These are phyloP conservation scores for Boletus smithii DNA, from an alignment of 1,284 basidiomycete genomes.

Conservation along the genomic window DNA sequence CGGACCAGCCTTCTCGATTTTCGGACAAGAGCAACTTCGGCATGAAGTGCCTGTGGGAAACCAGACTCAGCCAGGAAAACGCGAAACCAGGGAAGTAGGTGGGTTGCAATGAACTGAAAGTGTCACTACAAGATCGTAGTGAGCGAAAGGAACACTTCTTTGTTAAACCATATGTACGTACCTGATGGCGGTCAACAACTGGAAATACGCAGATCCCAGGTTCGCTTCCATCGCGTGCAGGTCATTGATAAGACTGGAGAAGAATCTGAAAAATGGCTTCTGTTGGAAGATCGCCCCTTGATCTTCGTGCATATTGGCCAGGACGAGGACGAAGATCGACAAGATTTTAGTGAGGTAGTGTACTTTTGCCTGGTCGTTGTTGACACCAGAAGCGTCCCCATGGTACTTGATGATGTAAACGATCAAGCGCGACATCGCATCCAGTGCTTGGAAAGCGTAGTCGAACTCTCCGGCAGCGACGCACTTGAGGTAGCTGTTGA, in stretches of 20 bases:
- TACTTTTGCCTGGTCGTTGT: slow-evolving; percentile 92
- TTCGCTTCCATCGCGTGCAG: slow-evolving; percentile 80
- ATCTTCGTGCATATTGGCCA: slow-evolving; percentile 95
- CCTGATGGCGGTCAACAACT: slow-evolving; percentile 87
- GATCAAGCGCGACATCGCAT: slow-evolving; percentile 93
- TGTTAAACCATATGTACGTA: slow-evolving; percentile 31
- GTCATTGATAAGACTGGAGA: slow-evolving; percentile 94
- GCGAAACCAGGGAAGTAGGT: slow-evolving; percentile 97
- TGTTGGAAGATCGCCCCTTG: slow-evolving; percentile 90
- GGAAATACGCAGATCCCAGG: slow-evolving; percentile 85
- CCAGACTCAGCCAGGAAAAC: slow-evolving; percentile 96
- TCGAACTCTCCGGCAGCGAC: slow-evolving; percentile 75
- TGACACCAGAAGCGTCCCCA: slow-evolving; percentile 83
- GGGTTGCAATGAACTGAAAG: slow-evolving; percentile 94
- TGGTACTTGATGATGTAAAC: slow-evolving; percentile 99
- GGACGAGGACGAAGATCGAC: slow-evolving; percentile 93
- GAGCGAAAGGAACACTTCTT: slow-evolving; percentile 11
- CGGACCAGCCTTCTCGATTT: slow-evolving; percentile 91
- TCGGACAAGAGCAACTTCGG: slow-evolving; percentile 86
- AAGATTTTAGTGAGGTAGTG: slow-evolving; percentile 98
- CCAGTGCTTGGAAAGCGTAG: slow-evolving; percentile 87
- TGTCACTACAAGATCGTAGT: slow-evolving; percentile 60
- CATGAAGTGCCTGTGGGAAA: slow-evolving; percentile 97
- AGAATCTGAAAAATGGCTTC: slow-evolving; percentile 98
- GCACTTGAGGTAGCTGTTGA: slow-evolving; percentile 89